Evolutionary conservation across 108 stramenopile genomes (phyloP), one percentile per base, ranked within the genome.

Genomic region (Fragilariopsis cylindrus): DNA sequence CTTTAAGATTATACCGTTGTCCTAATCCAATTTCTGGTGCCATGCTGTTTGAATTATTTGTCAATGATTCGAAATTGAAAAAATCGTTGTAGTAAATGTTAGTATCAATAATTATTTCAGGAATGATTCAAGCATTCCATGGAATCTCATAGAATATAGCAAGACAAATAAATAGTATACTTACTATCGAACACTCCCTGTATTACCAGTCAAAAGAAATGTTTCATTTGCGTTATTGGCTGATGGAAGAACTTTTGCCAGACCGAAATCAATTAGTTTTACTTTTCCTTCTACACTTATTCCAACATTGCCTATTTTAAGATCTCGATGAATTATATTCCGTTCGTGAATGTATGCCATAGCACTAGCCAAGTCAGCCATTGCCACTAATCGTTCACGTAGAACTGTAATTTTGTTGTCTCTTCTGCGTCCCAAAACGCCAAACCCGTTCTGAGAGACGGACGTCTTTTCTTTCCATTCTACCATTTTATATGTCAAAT

Each of bases 11-110:
- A 63, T 88, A 88, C 2, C 60, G 54, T 15, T 88, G 55, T 7
- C 74, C 68, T 42, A 70, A n/a, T 15, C 60, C 77, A 40, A 88
- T 81, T 55, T 88, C 88, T 1, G 88, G 85, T 43, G 84, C 82
- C 88, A 88, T 86, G 79, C 67, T 68, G 65, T 48, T 60, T 21
- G 58, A 30, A 60, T 60, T 30, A 30, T 30, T 82, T 30, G 30
- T 30, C 30, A 30, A 2, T 30, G 30, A 30, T 30, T 30, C 30
- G 30, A 30, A 30, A 30, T 30, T 30, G 30, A 30, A 30, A 30
- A 30, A 30, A 30, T 30, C 30, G 30, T 30, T 30, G 30, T 30
- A 30, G 30, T 30, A 2, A 30, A 30, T 30, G 30, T 30, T 30
- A 30, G 30, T 30, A 30, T 30, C 30, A 30, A 30, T 2, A 30